Base-by-base conservation (phyloP, 2,329 filamentous ascomycete species). In the Hypoxylon sp. region DNA sequence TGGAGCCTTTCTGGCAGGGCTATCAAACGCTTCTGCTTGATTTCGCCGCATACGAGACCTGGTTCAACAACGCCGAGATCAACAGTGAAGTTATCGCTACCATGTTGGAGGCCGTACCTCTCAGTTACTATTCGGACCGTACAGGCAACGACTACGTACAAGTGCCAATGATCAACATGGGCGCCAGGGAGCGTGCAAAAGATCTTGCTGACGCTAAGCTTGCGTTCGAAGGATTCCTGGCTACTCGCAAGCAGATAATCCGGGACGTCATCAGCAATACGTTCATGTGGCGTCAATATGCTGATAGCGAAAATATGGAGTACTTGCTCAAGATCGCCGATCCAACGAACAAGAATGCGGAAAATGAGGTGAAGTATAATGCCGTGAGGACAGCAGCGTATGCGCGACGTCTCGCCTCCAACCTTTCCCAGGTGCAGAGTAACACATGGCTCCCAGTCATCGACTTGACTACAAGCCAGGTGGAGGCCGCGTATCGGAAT, bases 51-150 rank as follows among this genome's bases (percentile, higher is more conserved):
- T 51, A 40, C 40, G 60, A 58, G 54, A n/a, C 33, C 22, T 56
- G 42, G 59, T 64, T 64, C 27, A 11, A 27, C 46, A 46, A 37
- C 7, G 60, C 25, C n/a, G 50, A 60, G 3, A 10, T 25, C 5
- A 56, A 51, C 25, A 59, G 13, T 17, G 30, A 13, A 4, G 10
- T 50, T 22, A 63, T 64, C 50, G 13, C 13, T 20, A 31, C 17
- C 10, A 44, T 68, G 50, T 2, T 40, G 14, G 27, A 56, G 1
- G 40, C 55, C 17, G n/a, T 63, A 11, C 65, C 60, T 27, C 25
- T 27, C 25, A 27, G 25, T 27, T 27, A 27, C 11, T 17, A 56
- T 2, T 10, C n/a, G 5, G 22, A 40, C 7, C 14, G 1, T 11
- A 6, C 5, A 6, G 7, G 33, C n/a, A 22, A 37, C 13, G 25